Conservation (phyloP, 805 yeast species). For the Saccharomycopsis amapae region DNA sequence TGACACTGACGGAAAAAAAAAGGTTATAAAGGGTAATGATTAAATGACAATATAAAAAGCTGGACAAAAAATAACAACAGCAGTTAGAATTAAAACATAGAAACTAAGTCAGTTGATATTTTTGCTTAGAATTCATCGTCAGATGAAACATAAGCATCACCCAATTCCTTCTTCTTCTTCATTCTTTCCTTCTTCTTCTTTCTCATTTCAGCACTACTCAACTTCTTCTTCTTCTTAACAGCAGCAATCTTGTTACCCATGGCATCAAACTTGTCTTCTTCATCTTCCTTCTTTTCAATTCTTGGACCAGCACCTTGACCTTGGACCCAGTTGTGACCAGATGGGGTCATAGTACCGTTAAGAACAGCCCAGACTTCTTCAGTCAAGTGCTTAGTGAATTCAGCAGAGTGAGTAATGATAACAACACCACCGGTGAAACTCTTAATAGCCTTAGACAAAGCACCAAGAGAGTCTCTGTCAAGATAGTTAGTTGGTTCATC, state of each 20-base stretch:
- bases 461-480: slow-evolving; percentile 99
- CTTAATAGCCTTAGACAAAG: slow-evolving; percentile 98
- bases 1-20: not conserved
- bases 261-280: slow-evolving; percentile 98
- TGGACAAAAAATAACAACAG: too few species aligned
- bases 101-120: not conserved
- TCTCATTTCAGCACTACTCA: slow-evolving; percentile 98
- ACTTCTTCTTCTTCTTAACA: slow-evolving; percentile 94
- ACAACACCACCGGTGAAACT: slow-evolving; percentile 99
- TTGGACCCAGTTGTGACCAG: slow-evolving; percentile 99
- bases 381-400: slow-evolving; percentile 98
- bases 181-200: slow-evolving; percentile 99
- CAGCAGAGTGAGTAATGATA: slow-evolving; percentile 99
- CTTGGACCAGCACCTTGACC: slow-evolving; percentile 99
- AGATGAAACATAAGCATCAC: slow-evolving; percentile 98
- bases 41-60: too few species aligned
- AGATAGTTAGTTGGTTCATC: slow-evolving; percentile 99
- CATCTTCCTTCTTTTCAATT: slow-evolving; percentile 91
- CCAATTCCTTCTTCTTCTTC: slow-evolving; percentile 99
- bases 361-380: slow-evolving; percentile 99
- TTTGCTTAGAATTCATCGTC: slow-evolving; percentile 70
- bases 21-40: not conserved
- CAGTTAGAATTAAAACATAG: not conserved
- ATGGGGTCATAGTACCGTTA: slow-evolving; percentile 98
- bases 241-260: slow-evolving; percentile 99